Evolutionary conservation across 2,329 filamentous ascomycete species (phyloP), one percentile per base, ranked within the genome.

Genomic region (Ophiobolus disseminans): DNA sequence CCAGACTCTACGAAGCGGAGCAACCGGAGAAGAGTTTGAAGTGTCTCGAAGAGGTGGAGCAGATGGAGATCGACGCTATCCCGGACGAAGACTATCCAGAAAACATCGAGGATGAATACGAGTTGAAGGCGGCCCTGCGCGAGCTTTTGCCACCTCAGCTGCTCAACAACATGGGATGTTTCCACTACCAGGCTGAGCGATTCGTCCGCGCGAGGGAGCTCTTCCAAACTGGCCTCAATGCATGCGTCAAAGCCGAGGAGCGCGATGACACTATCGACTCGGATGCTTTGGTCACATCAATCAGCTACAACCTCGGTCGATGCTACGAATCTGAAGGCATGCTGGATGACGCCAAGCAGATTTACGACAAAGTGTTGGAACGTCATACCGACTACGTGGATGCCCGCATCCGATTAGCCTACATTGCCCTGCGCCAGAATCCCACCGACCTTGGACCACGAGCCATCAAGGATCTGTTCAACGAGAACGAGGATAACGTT

Each of bases 101-200:
- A 48, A 80, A 58, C 19, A 43, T 73, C 13, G 69, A 72, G 28
- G 63, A 68, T 31, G 64, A 68, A 26, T 36, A 78, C 3, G 81
- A 83, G 22, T 75, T 84, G 47, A 82, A 83, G 45, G 78, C 78
- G 17, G 79, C 81, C 13, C 79, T 96, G 21, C 86, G 91, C 44
- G 89, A 92, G 67, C 81, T 88, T 49, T 78, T 99, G 1, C 90
- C 92, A 1, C 94, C 94, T 3, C 91, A 96, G 66, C 80, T 97
- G 2, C 82, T 99, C 34, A 99, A 97, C 79, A 99, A 99, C 70
- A 96, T 97, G 69, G 94, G 90, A 4, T 97, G 92, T 73, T 97
- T 97, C 75, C 86, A 96, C 60, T 97, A 91, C 60, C 91, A 96
- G 68, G 82, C 86, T 2, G 91, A 96, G 63, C 91, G 91, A 68